These are phyloP conservation scores for Misopates orontium DNA, from an alignment of 257 asterid species.

Conservation along the genomic window DNA sequence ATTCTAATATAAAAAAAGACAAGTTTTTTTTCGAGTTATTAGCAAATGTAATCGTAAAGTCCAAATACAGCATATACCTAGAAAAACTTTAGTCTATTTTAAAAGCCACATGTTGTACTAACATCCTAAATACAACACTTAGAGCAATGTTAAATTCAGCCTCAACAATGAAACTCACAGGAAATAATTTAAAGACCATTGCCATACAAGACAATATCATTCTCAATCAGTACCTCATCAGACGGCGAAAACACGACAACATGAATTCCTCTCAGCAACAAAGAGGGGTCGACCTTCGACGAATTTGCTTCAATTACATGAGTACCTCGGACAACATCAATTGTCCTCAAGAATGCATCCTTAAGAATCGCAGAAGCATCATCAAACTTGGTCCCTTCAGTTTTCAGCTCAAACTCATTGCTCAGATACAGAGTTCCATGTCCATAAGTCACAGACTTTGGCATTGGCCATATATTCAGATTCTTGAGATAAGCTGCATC, in stretches of 20 bases:
- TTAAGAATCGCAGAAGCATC: conserved; percentile 81
- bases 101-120: no score
- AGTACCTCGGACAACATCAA: conserved; percentile 43
- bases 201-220: neutral
- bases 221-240: conserved; percentile 50
- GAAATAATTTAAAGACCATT: neutral
- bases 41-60: neutral
- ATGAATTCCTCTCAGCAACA: conserved; percentile 66
- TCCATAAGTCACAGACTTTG: conserved; percentile 66
- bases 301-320: conserved; percentile 56
- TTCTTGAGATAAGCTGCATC: conserved; percentile 38
- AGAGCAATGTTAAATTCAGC: no score
- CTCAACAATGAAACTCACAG: no score
- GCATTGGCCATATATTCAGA: conserved; percentile 93
- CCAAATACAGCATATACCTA: neutral
- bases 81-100: no score
- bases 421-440: conserved; percentile 48
- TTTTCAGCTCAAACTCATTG: conserved; percentile 59
- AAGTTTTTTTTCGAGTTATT: neutral
- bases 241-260: conserved; percentile 62
- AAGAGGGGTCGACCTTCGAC: conserved; percentile 46
- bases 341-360: conserved; percentile 59
- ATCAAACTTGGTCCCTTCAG: conserved; percentile 62
- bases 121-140: neutral
- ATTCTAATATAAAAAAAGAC: no score